Evolutionary conservation across 805 yeast genomes (phyloP), one percentile per base, ranked within the genome.

Genomic region (Candida ovalis): DNA sequence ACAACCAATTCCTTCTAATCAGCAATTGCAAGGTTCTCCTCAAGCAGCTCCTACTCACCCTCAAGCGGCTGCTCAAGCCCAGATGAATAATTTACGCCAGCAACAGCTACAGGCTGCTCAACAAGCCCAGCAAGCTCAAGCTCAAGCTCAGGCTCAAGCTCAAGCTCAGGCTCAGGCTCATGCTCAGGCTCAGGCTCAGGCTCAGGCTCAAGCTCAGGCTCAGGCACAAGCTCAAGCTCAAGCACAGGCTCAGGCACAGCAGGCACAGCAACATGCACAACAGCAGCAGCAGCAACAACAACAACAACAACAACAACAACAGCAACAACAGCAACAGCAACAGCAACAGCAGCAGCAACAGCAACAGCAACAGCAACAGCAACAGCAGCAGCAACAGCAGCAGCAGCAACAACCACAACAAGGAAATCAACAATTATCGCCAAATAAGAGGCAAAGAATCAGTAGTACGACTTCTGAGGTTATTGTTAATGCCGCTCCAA

Each of bases 251-350:
- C 58, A 50, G 30, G 40, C 28, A n/a, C 44, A 24, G 19, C 41
- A 27, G 21, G 22, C n/a, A 10, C 43, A 48, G 12, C 48, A 52
- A 15, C 50, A 25, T 15, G 54, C 33, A 9, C 48, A 48, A 33
- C 68, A 68, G 37, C 78, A 74, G 52, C 80, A 72, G 55, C 67
- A 52, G 47, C 63, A 52, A 28, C 61, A 52, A 42, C 39, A 42
- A 25, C 27, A 13, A 25, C 43, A 28, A 21, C 43, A 17, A 12
- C 43, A 28, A 10, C 44, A 42, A 33, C 23, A 19, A 18, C 44
- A 33, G 6, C 18, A 45, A 48, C 25, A 49, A 46, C 46, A 40
- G 9, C 44, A 43, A 40, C 39, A 35, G 18, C 39, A 35, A 19
- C 39, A 35, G 10, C 39, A 17, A 21, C 35, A 23, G 55, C 40